These are phyloP conservation scores for Akanthomyces lecanii DNA, from an alignment of 2,329 filamentous ascomycete genomes.

Conservation along the genomic window DNA sequence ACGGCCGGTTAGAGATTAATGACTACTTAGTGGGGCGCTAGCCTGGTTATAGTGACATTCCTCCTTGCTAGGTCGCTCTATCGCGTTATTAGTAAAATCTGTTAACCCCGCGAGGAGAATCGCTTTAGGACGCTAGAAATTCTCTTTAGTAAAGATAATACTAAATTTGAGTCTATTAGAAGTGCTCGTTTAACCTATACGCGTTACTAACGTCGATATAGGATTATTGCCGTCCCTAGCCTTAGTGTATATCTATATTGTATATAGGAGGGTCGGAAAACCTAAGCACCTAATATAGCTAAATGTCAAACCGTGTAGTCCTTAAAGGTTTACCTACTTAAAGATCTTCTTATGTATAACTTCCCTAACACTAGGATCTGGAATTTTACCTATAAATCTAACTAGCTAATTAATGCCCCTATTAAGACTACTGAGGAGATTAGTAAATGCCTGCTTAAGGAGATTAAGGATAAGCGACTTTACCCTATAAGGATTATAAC, in stretches of 20 bases:
- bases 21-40: not conserved
- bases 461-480: slow-evolving; percentile 4
- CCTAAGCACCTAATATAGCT: not conserved
- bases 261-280: slow-evolving; percentile 18
- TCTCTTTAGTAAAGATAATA: slow-evolving; percentile 1
- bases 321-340: slow-evolving; percentile 18
- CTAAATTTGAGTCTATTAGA: slow-evolving; percentile 16
- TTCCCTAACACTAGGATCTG: slow-evolving; percentile 22
- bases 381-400: slow-evolving; percentile 21
- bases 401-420: slow-evolving; percentile 22
- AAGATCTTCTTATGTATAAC: slow-evolving; percentile 17
- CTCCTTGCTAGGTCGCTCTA: no score
- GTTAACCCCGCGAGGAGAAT: not conserved
- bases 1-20: not conserved
- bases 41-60: no score
- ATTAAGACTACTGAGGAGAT: slow-evolving; percentile 21
- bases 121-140: slow-evolving; percentile 4
- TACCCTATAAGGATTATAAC: not conserved
- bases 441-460: slow-evolving; percentile 16
- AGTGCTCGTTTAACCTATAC: not conserved
- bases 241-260: slow-evolving; percentile 20
- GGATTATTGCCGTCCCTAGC: slow-evolving; percentile 23
- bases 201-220: not conserved
- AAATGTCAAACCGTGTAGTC: not conserved
- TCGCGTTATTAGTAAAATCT: no score